Conservation (phyloP, 139 green algal species). For the Picochlorum sp. region DNA sequence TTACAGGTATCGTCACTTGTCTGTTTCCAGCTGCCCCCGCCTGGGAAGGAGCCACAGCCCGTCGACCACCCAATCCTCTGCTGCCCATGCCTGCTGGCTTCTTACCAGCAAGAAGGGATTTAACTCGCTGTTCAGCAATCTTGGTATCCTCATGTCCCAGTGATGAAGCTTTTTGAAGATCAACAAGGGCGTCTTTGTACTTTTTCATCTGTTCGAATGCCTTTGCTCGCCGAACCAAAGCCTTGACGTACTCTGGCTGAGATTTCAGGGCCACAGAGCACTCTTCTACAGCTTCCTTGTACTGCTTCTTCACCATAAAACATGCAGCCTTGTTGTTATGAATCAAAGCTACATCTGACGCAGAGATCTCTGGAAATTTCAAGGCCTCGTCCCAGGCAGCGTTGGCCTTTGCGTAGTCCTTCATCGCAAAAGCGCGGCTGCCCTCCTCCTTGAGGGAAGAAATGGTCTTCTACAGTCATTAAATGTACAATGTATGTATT, state of each 20-base stretch:
- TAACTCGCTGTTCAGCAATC: constrained; percentile 56
- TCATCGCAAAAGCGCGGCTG: constrained; percentile 58
- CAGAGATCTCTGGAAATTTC: constrained; percentile 35
- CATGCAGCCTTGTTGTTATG: constrained; percentile 74
- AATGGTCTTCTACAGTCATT: constrained; percentile 6
- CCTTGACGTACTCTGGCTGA: constrained; percentile 48
- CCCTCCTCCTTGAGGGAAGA: constrained; percentile 53
- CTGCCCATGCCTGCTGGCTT: constrained; percentile 21
- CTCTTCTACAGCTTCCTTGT: constrained; percentile 73
- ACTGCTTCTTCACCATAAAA: constrained; percentile 61
- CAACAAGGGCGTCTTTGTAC: constrained; percentile 66
- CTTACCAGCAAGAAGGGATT: constrained; percentile 50
- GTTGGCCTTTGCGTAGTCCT: constrained; percentile 63
- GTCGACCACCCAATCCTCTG: constrained; percentile 8
- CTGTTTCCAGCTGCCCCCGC: not conserved
- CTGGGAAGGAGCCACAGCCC: constrained; percentile 14
- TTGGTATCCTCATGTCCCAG: constrained; percentile 42
- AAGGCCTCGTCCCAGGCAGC: constrained; percentile 62
- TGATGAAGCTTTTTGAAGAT: constrained; percentile 53
- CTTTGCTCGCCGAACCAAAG: constrained; percentile 52
- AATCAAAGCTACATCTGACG: constrained; percentile 54
- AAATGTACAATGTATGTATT: constrained; percentile 15
- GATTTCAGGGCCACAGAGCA: constrained; percentile 58
- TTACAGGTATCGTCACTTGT: constrained; percentile 38
- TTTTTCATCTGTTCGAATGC: constrained; percentile 70